phyloP scores from a whole-genome alignment of 129 eudicot species.

The Ambrosia trifida region DNA sequence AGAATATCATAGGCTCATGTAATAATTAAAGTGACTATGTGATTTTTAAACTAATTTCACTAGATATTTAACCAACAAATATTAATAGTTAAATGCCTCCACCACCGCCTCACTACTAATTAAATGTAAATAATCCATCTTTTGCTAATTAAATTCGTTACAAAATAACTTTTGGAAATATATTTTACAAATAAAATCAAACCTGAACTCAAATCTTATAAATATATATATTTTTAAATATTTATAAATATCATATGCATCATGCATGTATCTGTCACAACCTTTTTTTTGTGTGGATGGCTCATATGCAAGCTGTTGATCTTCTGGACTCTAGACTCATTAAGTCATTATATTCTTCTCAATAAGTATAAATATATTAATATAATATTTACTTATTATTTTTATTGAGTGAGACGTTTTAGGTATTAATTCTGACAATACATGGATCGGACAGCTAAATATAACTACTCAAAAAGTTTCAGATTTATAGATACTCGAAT shows the following conservation, averaged over 20 bases:
- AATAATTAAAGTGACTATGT: background rate
- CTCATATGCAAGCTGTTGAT: slow-evolving; percentile 23
- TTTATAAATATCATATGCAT: background rate
- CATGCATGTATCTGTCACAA: slow-evolving; percentile 14
- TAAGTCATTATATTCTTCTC: too few species aligned
- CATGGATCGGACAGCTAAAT: background rate
- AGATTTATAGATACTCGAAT: background rate
- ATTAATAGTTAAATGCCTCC: background rate
- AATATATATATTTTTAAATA: too few species aligned
- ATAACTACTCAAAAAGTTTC: background rate
- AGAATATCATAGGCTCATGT: background rate
- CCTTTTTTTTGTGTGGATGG: background rate
- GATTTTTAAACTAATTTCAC: background rate
- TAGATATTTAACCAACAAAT: background rate
- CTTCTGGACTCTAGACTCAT: background rate
- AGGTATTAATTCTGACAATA: background rate
- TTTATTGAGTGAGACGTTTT: background rate
- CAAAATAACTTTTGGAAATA: background rate
- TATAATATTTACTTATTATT: background rate
- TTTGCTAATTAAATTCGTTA: background rate
- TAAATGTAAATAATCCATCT: background rate
- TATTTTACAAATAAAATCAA: background rate
- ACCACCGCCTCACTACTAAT: slow-evolving; percentile 1
- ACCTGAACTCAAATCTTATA: background rate
- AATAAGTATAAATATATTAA: too few species aligned